Base-by-base conservation (phyloP, 2,329 filamentous ascomycete genomes). In the Chalaropsis ovoidea region DNA sequence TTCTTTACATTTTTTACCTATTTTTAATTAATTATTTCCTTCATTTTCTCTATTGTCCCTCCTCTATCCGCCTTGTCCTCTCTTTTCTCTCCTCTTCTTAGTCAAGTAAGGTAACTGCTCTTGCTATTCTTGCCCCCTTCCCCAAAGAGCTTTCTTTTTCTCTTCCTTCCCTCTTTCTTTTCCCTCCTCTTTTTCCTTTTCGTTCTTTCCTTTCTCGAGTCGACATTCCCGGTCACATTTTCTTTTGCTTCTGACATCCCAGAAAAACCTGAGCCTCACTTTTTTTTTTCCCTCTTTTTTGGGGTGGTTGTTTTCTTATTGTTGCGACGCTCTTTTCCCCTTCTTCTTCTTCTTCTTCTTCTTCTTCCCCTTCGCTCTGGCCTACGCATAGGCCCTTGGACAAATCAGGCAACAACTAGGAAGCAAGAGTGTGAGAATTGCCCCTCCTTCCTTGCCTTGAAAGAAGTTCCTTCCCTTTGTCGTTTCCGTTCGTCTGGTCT, bases 11-110 rank as follows among this genome's bases (percentile, higher is more conserved):
- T n/a, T 31, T 31, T 31, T 31, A 31, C 3, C 2, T 31, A 6
- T 31, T 31, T 31, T 31, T 31, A 31, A 31, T 31, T 31, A 31
- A n/a, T n/a, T n/a, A n/a, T 47, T 47, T 47, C 19, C 43, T 17
- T n/a, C 17, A 6, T 19, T n/a, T 58, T 15, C 42, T 54, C 22
- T 24, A 64, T 42, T 41, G 58, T 27, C 52, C 42, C 52, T 45
- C 31, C 49, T 43, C 62, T 35, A 39, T 47, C 35, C 49, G 11
- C 62, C 35, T 19, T 42, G 35, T 22, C 41, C 11, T 61, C 11
- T 65, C 31, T 35, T 27, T n/a, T 63, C n/a, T 22, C 22, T 22
- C 19, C n/a, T 63, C 22, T 63, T 45, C 35, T n/a, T n/a, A n/a
- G n/a, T n/a, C n/a, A n/a, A 31, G 31, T 31, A 2, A 31, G 6